phyloP scores from a whole-genome alignment of 2,329 filamentous ascomycete species.

The Nectriaceae sp. region DNA sequence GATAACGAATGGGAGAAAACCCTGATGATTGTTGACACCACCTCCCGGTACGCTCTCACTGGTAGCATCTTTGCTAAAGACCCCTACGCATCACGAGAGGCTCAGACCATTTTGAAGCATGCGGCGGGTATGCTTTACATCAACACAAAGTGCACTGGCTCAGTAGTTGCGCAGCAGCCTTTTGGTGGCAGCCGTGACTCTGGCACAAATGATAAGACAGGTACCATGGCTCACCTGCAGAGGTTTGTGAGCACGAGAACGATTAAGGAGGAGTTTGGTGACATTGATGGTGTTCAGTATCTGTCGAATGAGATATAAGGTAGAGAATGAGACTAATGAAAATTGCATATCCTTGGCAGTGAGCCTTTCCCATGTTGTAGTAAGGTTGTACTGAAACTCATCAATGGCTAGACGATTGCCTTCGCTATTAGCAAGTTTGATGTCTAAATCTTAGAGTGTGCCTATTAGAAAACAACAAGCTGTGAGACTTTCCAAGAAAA shows the following conservation, averaged over 20 bases:
- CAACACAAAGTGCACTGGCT: slow-evolving; percentile 53
- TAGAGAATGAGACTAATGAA: background rate
- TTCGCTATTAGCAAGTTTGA: too few species aligned
- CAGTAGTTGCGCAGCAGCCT: slow-evolving; percentile 67
- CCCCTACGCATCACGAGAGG: slow-evolving; percentile 59
- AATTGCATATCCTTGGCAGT: too few species aligned
- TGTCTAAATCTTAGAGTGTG: too few species aligned
- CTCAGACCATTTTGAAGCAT: slow-evolving; percentile 66
- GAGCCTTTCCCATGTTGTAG: too few species aligned
- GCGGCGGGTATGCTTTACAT: slow-evolving; percentile 76
- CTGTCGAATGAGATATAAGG: slow-evolving; percentile 10
- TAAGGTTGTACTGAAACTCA: too few species aligned
- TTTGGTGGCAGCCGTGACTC: slow-evolving; percentile 65
- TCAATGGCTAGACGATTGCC: too few species aligned
- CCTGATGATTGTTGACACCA: slow-evolving; percentile 14
- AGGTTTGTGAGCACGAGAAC: slow-evolving; percentile 63
- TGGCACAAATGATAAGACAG: slow-evolving; percentile 70
- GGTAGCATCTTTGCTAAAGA: slow-evolving; percentile 71
- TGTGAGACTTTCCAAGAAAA: too few species aligned
- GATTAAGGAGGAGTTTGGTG: slow-evolving; percentile 68
- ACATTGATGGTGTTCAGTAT: slow-evolving; percentile 18
- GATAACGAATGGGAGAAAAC: slow-evolving; percentile 33
- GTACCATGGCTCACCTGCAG: slow-evolving; percentile 57
- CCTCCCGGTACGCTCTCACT: slow-evolving; percentile 49
- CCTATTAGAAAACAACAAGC: too few species aligned